A percentile compares a stretch with the other conserved stretches of the same genome.
Evolutionary conservation across 805 yeast genomes (phyloP).

Genomic region (Saturnispora bothae): DNA sequence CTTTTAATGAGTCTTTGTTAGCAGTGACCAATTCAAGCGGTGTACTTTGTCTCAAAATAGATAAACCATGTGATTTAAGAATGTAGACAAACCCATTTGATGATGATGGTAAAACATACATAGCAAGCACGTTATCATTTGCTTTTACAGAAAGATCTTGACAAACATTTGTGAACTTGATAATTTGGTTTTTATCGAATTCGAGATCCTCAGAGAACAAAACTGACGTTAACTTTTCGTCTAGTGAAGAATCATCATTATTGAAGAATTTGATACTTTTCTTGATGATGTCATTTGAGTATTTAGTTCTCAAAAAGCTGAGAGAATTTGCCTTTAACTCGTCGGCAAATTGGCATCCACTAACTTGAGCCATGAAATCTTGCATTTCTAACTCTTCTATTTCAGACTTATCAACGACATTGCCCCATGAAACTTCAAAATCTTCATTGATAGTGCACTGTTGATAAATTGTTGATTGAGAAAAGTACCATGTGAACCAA

Average conservation of each 20-base stretch:
- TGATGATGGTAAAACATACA: conserved; percentile 11
- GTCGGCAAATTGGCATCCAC: conserved; percentile 4
- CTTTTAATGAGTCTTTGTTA: conserved; percentile 15
- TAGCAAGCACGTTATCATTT: conserved; percentile 11
- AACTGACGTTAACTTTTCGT: conserved; percentile 25
- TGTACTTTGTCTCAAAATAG: conserved; percentile 27
- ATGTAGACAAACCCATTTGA: conserved; percentile 17
- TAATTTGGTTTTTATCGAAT: conserved; percentile 46
- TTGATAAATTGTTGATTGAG: conserved; percentile 17
- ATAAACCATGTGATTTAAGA: conserved; percentile 27
- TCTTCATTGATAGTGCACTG: conserved; percentile 11
- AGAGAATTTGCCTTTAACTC: conserved; percentile 29
- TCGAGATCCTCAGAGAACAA: conserved; percentile 19
- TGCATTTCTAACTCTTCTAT: conserved; percentile 7
- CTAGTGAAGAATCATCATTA: conserved; percentile 8
- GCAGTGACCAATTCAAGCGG: conserved; percentile 26
- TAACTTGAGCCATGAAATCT: conserved; percentile 11
- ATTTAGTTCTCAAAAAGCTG: conserved; percentile 36
- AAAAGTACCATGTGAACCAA: conserved; percentile 21
- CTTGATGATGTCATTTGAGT: conserved; percentile 37
- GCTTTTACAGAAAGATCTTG: conserved; percentile 51
- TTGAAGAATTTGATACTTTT: conserved; percentile 30
- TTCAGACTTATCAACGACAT: conserved; percentile 6
- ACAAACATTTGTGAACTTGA: conserved; percentile 59
- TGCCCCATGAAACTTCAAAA: conserved; percentile 13